Evolutionary conservation across 31 red algal species (phyloP).

Genomic region (Endocladia muricata): DNA sequence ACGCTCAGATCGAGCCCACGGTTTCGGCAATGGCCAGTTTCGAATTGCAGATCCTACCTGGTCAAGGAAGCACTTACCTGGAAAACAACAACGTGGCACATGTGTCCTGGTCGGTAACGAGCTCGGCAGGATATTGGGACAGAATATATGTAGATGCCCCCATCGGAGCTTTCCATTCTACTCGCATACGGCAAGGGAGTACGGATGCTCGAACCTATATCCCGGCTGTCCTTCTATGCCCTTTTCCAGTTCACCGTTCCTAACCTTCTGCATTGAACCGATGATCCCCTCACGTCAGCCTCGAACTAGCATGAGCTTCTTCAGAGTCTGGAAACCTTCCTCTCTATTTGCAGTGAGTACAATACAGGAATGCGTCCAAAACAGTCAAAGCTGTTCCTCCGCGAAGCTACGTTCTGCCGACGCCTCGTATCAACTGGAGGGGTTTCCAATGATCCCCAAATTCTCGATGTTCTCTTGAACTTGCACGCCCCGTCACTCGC

Average conservation of each 20-base stretch:
- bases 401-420: slow-evolving; percentile 26
- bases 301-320: slow-evolving; percentile 15
- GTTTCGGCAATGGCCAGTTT: slow-evolving; percentile 16
- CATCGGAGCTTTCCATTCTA: neutral
- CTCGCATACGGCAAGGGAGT: slow-evolving; percentile 6
- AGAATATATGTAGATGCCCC: neutral
- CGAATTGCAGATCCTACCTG: neutral
- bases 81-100: slow-evolving; percentile 7
- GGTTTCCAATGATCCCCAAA: slow-evolving; percentile 6
- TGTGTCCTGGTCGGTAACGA: slow-evolving; percentile 11
- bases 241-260: neutral
- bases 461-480: slow-evolving; percentile 1
- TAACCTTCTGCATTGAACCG: slow-evolving; percentile 15
- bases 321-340: neutral
- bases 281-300: slow-evolving; percentile 39
- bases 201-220: slow-evolving; percentile 22
- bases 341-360: slow-evolving; percentile 4
- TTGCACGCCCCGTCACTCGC: slow-evolving; percentile 13
- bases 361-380: neutral
- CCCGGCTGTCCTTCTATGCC: neutral
- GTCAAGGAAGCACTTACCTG: slow-evolving; percentile 8
- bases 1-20: neutral
- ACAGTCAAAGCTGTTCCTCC: slow-evolving; percentile 14
- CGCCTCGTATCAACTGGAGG: slow-evolving; percentile 26
- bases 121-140: neutral